Conservation (phyloP, 2,329 filamentous ascomycete genomes). For the Cladosporium sp. region DNA sequence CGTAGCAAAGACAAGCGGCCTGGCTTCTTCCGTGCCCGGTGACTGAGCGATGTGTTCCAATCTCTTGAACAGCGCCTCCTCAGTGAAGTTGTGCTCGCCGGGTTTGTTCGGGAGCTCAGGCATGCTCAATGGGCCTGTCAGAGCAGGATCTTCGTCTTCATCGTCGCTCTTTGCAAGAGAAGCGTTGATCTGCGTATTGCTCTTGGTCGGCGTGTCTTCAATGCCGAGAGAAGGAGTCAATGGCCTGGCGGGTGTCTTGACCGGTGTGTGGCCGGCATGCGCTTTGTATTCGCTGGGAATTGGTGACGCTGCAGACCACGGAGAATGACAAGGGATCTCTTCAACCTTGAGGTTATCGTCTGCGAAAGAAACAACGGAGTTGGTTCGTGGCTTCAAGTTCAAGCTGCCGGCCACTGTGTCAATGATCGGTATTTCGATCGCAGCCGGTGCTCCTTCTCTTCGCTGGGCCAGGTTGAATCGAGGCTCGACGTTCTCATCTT, state of each 20-base stretch:
- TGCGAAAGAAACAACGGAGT: conserved; percentile 28
- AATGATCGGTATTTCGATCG: conserved; percentile 28
- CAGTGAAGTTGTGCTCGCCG: conserved; percentile 37
- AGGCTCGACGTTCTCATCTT: conserved; percentile 34
- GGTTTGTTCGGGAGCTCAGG: conserved; percentile 38
- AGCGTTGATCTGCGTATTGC: conserved; percentile 38
- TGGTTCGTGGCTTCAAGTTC: conserved; percentile 25
- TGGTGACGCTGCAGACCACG: conserved; percentile 31
- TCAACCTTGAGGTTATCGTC: conserved; percentile 30
- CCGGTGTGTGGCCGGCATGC: conserved; percentile 38
- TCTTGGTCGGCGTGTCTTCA: conserved; percentile 39
- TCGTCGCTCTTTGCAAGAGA: conserved; percentile 31
- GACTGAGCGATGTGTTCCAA: conserved; percentile 36
- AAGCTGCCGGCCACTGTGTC: conserved; percentile 17
- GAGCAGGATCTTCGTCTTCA: conserved; percentile 33
- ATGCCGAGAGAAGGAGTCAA: conserved; percentile 33
- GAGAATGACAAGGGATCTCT: conserved; percentile 29
- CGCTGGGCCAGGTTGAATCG: conserved; percentile 22
- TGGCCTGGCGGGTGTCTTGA: conserved; percentile 31
- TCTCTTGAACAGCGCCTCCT: conserved; percentile 35
- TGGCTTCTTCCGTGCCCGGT: conserved; percentile 33
- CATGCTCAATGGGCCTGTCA: conserved; percentile 39
- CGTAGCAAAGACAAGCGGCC: conserved; percentile 33
- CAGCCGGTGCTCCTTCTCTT: conserved; percentile 30
- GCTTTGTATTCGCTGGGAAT: conserved; percentile 33